phyloP scores from a whole-genome alignment of 768 basidiomycete genomes.

The Lactarius trivialis region DNA sequence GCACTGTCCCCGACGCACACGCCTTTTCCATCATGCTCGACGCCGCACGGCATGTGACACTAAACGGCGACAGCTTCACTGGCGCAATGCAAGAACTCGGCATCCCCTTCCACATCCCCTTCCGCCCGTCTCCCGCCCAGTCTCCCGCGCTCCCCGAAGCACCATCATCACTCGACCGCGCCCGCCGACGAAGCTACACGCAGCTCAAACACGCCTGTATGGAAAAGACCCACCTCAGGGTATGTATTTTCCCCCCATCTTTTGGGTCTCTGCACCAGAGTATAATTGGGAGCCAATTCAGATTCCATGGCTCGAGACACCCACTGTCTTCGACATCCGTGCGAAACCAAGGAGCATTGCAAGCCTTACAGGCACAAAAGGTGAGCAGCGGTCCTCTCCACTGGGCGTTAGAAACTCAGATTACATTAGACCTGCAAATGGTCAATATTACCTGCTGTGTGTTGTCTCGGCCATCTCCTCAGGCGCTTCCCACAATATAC shows the following conservation, averaged over 20 bases:
- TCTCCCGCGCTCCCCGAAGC: no score
- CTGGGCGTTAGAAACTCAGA: constrained; percentile 22
- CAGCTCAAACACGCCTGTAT: constrained; percentile 49
- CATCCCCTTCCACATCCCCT: constrained; percentile 31
- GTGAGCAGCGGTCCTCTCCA: constrained; percentile 33
- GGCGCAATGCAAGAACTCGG: constrained; percentile 45
- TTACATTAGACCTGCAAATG: constrained; percentile 74
- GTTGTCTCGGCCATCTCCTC: constrained; percentile 77
- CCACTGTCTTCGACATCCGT: constrained; percentile 94
- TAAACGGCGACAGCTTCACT: constrained; percentile 44
- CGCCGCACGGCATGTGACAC: constrained; percentile 47
- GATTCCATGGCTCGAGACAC: constrained; percentile 97
- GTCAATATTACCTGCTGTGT: constrained; percentile 97
- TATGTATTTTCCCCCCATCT: no score
- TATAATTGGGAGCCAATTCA: constrained; percentile 29
- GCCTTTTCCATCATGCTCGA: constrained; percentile 58
- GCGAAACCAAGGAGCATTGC: constrained; percentile 97
- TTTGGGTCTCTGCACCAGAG: neutral
- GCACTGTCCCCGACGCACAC: constrained; percentile 44
- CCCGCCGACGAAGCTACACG: constrained; percentile 29
- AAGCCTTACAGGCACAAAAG: constrained; percentile 97
- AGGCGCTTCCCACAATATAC: no score
- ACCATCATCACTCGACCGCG: neutral
- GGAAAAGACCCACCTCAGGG: constrained; percentile 92
- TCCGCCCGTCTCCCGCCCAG: neutral